Evolutionary conservation across 768 basidiomycete species (phyloP).

Genomic region (Boletus vinaceobasis): DNA sequence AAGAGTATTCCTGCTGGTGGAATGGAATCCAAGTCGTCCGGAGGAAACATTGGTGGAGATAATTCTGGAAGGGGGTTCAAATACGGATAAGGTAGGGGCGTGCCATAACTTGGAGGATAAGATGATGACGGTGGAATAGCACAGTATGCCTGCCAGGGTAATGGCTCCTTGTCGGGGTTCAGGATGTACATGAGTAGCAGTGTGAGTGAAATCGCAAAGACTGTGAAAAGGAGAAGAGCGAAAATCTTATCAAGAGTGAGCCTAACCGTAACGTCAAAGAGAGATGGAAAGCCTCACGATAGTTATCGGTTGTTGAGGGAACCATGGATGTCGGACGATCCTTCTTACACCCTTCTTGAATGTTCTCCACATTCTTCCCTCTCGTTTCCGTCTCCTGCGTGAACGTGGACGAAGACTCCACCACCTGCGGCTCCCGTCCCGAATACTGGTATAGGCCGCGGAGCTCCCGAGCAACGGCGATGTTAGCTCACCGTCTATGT

Average conservation of each 20-base stretch:
- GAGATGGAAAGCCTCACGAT: constrained; percentile 51
- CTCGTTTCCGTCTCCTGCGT: constrained; percentile 51
- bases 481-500: constrained; percentile 59
- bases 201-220: constrained; percentile 81
- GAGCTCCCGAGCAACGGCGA: constrained; percentile 40
- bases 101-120: constrained; percentile 41
- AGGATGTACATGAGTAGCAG: constrained; percentile 87
- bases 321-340: constrained; percentile 67
- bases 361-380: constrained; percentile 44
- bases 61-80: constrained; percentile 30
- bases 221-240: constrained; percentile 69
- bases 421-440: constrained; percentile 53
- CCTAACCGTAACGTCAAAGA: constrained; percentile 3
- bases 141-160: constrained; percentile 95
- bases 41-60: constrained; percentile 57
- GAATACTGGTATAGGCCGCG: constrained; percentile 34
- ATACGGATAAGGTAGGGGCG: constrained; percentile 39
- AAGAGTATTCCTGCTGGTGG: constrained; percentile 84
- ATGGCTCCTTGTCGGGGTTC: constrained; percentile 92
- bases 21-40: constrained; percentile 64
- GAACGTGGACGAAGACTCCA: constrained; percentile 43
- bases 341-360: constrained; percentile 53
- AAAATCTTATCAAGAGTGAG: constrained; percentile 49
- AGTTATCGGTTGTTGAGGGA: constrained; percentile 76
- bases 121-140: constrained; percentile 55